Percentiles rank a stretch among this genome's conserved stretches.
Conservation (phyloP, 2,329 filamentous ascomycete genomes). For the Cladosporium austrohemisphaericum region DNA sequence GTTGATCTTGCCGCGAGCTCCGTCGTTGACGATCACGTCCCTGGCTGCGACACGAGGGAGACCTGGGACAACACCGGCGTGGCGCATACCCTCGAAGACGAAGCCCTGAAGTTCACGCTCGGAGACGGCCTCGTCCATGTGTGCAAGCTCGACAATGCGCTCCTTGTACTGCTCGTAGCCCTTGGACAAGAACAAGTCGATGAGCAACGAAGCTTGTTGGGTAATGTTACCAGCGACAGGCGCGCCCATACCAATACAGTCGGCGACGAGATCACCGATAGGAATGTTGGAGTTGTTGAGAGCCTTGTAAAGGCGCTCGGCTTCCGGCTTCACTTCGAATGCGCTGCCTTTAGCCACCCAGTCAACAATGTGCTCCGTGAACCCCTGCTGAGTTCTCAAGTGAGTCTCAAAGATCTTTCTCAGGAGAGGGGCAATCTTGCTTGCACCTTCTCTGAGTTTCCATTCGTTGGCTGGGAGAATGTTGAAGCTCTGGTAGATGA, state of each 20-base stretch:
- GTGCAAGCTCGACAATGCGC: conserved; percentile 46
- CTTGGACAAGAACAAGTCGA: conserved; percentile 50
- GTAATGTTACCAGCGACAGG: conserved; percentile 51
- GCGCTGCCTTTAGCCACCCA: conserved; percentile 48
- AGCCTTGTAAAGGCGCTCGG: conserved; percentile 51
- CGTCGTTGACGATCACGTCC: conserved; percentile 44
- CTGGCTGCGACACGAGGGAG: conserved; percentile 48
- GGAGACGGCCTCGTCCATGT: conserved; percentile 41
- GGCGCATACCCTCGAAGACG: conserved; percentile 54
- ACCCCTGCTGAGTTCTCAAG: conserved; percentile 44
- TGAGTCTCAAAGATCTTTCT: conserved; percentile 43
- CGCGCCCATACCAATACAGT: conserved; percentile 38
- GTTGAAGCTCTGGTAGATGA: conserved; percentile 54
- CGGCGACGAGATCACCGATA: conserved; percentile 43
- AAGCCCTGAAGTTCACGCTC: conserved; percentile 50
- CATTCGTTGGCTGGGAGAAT: conserved; percentile 48
- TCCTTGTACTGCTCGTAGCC: conserved; percentile 51
- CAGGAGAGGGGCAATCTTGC: conserved; percentile 38
- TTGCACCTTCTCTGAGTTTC: conserved; percentile 45
- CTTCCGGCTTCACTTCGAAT: conserved; percentile 48
- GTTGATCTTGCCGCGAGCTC: conserved; percentile 44
- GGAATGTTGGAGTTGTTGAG: conserved; percentile 46
- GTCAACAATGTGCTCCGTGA: conserved; percentile 36
- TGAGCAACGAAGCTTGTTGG: conserved; percentile 51
- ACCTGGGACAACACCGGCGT: conserved; percentile 48